These are phyloP conservation scores for Escallonia rubra DNA, from an alignment of 129 eudicot genomes.

Conservation along the genomic window DNA sequence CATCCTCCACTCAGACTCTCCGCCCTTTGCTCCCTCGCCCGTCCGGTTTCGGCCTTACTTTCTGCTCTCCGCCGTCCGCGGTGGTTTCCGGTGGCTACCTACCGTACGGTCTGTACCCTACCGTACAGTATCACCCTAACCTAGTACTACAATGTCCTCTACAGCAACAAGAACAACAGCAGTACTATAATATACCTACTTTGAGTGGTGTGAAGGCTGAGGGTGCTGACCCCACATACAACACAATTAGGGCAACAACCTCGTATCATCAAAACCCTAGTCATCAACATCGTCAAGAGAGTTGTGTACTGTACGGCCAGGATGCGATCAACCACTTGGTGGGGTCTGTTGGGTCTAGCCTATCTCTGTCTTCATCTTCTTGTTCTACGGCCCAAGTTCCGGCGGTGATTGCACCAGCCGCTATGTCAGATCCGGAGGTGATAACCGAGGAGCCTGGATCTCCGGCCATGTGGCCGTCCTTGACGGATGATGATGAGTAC, in stretches of 20 bases:
- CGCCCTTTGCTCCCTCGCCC: slow-evolving; percentile 76
- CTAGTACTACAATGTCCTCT: slow-evolving; percentile 24
- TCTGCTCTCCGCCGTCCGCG: slow-evolving; percentile 19
- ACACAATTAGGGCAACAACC: background rate
- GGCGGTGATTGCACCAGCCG: background rate
- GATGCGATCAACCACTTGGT: slow-evolving; percentile 43
- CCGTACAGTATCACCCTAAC: slow-evolving; percentile 38
- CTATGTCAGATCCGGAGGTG: slow-evolving; percentile 21
- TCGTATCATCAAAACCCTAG: slow-evolving; percentile 26
- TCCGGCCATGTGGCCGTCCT: slow-evolving; percentile 17
- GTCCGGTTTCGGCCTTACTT: slow-evolving; percentile 35
- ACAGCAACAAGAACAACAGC: slow-evolving; percentile 26
- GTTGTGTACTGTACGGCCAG: background rate
- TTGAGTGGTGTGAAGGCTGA: slow-evolving; percentile 1
- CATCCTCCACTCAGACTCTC: slow-evolving; percentile 50
- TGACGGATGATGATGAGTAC: slow-evolving; percentile 26
- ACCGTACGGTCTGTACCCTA: slow-evolving; percentile 44
- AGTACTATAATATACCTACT: slow-evolving; percentile 13
- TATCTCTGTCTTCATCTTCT: slow-evolving; percentile 11
- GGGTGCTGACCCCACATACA: slow-evolving; percentile 6
- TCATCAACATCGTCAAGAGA: slow-evolving; percentile 22
- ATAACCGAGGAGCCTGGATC: background rate
- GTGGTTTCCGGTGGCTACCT: slow-evolving; percentile 10
- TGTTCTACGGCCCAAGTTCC: background rate
- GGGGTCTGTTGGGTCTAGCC: slow-evolving; percentile 43